phyloP scores from a whole-genome alignment of 371 early-diverging fungal species.

The Syncephalastrum monosporum region DNA sequence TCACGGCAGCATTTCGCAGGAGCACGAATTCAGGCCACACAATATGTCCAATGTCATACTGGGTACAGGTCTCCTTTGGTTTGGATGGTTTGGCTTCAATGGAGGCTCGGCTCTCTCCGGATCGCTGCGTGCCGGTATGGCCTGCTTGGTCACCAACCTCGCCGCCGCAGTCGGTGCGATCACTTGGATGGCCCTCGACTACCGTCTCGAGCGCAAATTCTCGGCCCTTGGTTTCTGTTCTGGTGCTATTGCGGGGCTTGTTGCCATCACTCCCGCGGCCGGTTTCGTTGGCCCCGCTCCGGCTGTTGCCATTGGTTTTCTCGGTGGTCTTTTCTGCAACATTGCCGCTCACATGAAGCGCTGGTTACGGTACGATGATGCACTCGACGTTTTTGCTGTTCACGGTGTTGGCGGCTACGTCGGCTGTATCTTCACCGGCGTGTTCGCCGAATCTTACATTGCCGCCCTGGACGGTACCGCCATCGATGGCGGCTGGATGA shows the following conservation, averaged over 20 bases:
- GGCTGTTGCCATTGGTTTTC: slow-evolving; percentile 75
- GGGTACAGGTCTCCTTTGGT: slow-evolving; percentile 85
- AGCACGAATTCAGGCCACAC: slow-evolving; percentile 77
- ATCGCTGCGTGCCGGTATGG: slow-evolving; percentile 80
- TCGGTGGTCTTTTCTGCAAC: slow-evolving; percentile 72
- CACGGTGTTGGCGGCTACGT: slow-evolving; percentile 82
- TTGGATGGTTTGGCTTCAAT: slow-evolving; percentile 90
- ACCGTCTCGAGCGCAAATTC: slow-evolving; percentile 69
- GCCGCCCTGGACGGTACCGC: slow-evolving; percentile 69
- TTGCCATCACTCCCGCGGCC: slow-evolving; percentile 86
- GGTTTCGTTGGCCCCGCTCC: slow-evolving; percentile 84
- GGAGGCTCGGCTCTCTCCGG: slow-evolving; percentile 82
- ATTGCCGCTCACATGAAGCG: slow-evolving; percentile 76
- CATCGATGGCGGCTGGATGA: slow-evolving; percentile 78
- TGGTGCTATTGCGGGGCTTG: slow-evolving; percentile 89
- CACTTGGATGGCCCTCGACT: slow-evolving; percentile 81
- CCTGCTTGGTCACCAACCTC: slow-evolving; percentile 78
- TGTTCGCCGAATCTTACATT: slow-evolving; percentile 78
- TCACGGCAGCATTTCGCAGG: slow-evolving; percentile 39
- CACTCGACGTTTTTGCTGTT: slow-evolving; percentile 80
- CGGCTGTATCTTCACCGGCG: slow-evolving; percentile 84
- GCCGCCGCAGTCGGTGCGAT: slow-evolving; percentile 82
- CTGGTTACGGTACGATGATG: slow-evolving; percentile 81
- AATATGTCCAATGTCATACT: slow-evolving; percentile 85
- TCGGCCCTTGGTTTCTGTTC: slow-evolving; percentile 88